phyloP scores from a whole-genome alignment of 352 stramenopile genomes.

The Phytophthora kernoviae region DNA sequence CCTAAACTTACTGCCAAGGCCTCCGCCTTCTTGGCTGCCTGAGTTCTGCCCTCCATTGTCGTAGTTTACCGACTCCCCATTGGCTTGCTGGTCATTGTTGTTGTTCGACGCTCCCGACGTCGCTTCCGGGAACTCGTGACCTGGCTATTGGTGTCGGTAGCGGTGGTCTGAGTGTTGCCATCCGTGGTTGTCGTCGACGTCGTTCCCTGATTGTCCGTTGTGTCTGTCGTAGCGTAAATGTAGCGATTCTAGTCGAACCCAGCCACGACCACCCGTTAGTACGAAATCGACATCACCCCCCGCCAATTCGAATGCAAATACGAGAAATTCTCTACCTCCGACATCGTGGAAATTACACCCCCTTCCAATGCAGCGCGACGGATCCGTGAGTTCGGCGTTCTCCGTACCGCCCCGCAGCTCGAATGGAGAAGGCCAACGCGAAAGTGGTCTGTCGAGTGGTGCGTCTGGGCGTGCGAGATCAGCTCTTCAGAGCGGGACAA shows the following conservation, averaged over 20 bases:
- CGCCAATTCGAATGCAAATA: background rate
- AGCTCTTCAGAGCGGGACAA: slow-evolving; percentile 4
- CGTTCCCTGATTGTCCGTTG: slow-evolving; percentile 6
- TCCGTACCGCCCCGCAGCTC: background rate
- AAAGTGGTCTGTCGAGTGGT: slow-evolving; percentile 19
- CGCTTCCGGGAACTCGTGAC: slow-evolving; percentile 16
- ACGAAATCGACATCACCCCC: background rate
- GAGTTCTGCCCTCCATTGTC: slow-evolving; percentile 24
- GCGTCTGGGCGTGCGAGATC: slow-evolving; percentile 15
- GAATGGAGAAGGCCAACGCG: slow-evolving; percentile 17
- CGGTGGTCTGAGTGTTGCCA: slow-evolving; percentile 16
- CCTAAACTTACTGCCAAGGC: slow-evolving; percentile 20
- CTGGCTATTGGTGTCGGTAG: slow-evolving; percentile 17
- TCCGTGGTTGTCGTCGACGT: slow-evolving; percentile 23
- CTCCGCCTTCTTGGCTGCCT: slow-evolving; percentile 14
- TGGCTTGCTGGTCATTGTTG: slow-evolving; percentile 15
- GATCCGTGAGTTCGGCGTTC: background rate
- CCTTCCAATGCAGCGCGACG: background rate
- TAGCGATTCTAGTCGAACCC: background rate
- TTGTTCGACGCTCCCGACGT: slow-evolving; percentile 17
- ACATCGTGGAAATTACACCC: slow-evolving; percentile 16
- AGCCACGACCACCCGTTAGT: slow-evolving; percentile 10
- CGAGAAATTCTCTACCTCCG: slow-evolving; percentile 19
- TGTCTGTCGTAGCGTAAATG: slow-evolving; percentile 10
- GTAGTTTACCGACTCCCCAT: slow-evolving; percentile 10